Evolutionary conservation across 1,139 yeast species (phyloP).

Genomic region (Hansenula lynferdii): DNA sequence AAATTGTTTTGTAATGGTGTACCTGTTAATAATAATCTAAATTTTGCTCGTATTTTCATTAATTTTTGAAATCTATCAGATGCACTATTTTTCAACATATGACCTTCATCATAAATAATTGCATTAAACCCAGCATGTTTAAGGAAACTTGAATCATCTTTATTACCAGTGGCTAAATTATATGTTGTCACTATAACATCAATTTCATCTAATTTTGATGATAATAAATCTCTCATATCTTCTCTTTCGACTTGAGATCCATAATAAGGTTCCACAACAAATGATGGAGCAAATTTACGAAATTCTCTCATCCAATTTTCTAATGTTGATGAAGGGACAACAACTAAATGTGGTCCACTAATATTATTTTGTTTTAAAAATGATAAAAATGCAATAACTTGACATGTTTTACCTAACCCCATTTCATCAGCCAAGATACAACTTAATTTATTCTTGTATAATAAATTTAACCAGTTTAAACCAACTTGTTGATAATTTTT

Average conservation of each 20-base stretch:
- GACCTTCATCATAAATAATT: slow-evolving; percentile 96
- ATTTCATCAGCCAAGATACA: slow-evolving; percentile 97
- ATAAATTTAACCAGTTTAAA: slow-evolving; percentile 81
- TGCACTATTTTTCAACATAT: slow-evolving; percentile 84
- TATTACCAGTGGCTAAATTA: slow-evolving; percentile 83
- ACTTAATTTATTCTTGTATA: slow-evolving; percentile 74
- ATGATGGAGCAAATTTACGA: slow-evolving; percentile 76
- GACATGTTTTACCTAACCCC: slow-evolving; percentile 97
- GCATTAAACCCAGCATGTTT: slow-evolving; percentile 74
- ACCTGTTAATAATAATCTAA: slow-evolving; percentile 86
- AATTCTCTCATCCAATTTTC: slow-evolving; percentile 98
- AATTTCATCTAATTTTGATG: slow-evolving; percentile 48
- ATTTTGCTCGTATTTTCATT: slow-evolving; percentile 76
- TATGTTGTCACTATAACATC: slow-evolving; percentile 95
- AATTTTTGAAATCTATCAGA: slow-evolving; percentile 84
- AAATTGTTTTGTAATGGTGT: slow-evolving; percentile 95
- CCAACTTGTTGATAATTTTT: slow-evolving; percentile 96
- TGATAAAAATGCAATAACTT: slow-evolving; percentile 90
- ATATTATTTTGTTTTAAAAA: slow-evolving; percentile 62
- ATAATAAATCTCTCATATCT: slow-evolving; percentile 68
- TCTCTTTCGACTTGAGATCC: slow-evolving; percentile 85
- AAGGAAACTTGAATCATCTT: slow-evolving; percentile 75
- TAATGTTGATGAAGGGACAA: slow-evolving; percentile 93
- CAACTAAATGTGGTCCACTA: slow-evolving; percentile 73
- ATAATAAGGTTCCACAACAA: slow-evolving; percentile 87